These are phyloP conservation scores for Trametes meyenii DNA, from an alignment of 768 basidiomycete genomes.

Conservation along the genomic window DNA sequence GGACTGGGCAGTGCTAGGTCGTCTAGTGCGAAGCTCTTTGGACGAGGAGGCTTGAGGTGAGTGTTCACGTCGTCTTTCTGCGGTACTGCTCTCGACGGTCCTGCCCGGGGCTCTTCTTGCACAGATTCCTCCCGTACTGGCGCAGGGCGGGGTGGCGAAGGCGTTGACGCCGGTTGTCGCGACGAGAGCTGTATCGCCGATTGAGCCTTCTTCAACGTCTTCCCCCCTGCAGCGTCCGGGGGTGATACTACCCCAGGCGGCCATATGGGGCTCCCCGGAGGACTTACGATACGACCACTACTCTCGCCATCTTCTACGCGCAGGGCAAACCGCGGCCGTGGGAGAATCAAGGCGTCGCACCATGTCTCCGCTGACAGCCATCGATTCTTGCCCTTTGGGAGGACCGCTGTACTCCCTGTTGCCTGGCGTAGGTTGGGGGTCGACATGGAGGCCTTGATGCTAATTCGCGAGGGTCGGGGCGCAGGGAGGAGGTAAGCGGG, in stretches of 20 bases:
- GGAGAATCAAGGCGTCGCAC: slow-evolving; percentile 81
- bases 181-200: slow-evolving; percentile 39
- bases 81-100: slow-evolving; percentile 10
- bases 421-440: slow-evolving; percentile 60
- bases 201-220: slow-evolving; percentile 25
- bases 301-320: slow-evolving; percentile 41
- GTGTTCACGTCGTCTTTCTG: slow-evolving; percentile 6
- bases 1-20: slow-evolving; percentile 62
- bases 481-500: slow-evolving; percentile 29
- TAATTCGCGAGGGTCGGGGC: slow-evolving; percentile 23
- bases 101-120: slow-evolving; percentile 6
- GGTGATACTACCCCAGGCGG: slow-evolving; percentile 18
- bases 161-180: slow-evolving; percentile 1
- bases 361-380: slow-evolving; percentile 79
- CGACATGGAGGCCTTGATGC: slow-evolving; percentile 60
- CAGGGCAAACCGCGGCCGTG: slow-evolving; percentile 67
- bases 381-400: slow-evolving; percentile 53
- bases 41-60: slow-evolving; percentile 40
- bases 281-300: slow-evolving; percentile 47
- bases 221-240: slow-evolving; percentile 3
- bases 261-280: slow-evolving; percentile 49
- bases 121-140: slow-evolving; percentile 4
- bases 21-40: slow-evolving; percentile 62
- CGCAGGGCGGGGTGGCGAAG: slow-evolving; percentile 16
- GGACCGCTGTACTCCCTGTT: slow-evolving; percentile 25